These are phyloP conservation scores for Bipolaris bicolor DNA, from an alignment of 2,329 filamentous ascomycete genomes.

Conservation along the genomic window DNA sequence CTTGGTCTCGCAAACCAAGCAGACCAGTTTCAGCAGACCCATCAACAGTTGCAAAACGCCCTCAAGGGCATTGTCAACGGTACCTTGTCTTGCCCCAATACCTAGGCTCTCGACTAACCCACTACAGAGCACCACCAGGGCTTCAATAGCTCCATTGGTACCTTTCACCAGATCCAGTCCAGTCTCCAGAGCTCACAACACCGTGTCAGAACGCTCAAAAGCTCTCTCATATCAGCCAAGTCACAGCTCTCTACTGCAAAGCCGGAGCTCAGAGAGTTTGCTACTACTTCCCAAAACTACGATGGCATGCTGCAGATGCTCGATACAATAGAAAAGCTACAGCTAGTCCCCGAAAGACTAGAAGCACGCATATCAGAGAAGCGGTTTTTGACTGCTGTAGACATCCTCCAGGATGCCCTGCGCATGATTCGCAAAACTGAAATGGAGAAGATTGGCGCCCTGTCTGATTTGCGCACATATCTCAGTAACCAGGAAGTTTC, in stretches of 20 bases:
- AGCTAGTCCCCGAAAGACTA: conserved; percentile 86
- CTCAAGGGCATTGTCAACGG: conserved; percentile 91
- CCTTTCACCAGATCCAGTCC: conserved; percentile 96
- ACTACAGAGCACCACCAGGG: conserved; percentile 87
- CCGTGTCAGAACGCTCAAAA: conserved; percentile 80
- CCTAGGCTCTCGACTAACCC: not conserved
- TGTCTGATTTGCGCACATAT: conserved; percentile 85
- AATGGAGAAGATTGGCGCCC: conserved; percentile 86
- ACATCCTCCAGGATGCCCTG: conserved; percentile 86
- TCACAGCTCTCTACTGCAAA: conserved; percentile 82
- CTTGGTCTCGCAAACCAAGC: conserved; percentile 91
- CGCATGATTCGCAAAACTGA: conserved; percentile 84
- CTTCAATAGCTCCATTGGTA: conserved; percentile 98
- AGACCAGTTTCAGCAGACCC: conserved; percentile 79
- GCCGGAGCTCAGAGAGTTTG: conserved; percentile 88
- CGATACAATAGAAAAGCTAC: conserved; percentile 83
- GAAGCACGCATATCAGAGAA: conserved; percentile 97
- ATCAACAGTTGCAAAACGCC: conserved; percentile 87
- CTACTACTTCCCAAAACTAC: conserved; percentile 85
- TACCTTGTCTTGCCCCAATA: conserved; percentile 23
- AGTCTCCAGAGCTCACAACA: conserved; percentile 90
- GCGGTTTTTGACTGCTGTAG: conserved; percentile 88
- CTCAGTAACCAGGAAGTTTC: conserved; percentile 91
- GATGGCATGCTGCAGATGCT: conserved; percentile 87
- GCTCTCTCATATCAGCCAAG: conserved; percentile 82